phyloP scores from a whole-genome alignment of 108 stramenopile species.

The Skeletonema menzelii region DNA sequence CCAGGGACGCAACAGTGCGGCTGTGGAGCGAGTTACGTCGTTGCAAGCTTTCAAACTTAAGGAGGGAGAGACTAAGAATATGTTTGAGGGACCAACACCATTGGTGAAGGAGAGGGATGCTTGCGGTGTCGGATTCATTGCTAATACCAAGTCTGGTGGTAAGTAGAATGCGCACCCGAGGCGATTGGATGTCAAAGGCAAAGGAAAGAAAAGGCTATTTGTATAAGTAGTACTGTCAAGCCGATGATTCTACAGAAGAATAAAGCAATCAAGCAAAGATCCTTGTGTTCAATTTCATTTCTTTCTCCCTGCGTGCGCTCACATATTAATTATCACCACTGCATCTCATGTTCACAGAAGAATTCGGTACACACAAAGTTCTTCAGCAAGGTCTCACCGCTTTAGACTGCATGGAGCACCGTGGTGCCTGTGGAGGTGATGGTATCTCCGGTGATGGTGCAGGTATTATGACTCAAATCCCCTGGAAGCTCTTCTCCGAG shows the following conservation, averaged over 20 bases:
- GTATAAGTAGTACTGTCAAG: too few relatives aligned
- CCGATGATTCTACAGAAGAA: background rate
- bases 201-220: too few relatives aligned
- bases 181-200: background rate
- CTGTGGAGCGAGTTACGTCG: background rate
- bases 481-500: constrained; percentile 86
- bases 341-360: constrained; percentile 32
- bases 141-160: constrained; percentile 75
- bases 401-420: constrained; percentile 86
- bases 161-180: constrained; percentile 13
- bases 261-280: background rate
- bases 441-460: constrained; percentile 91
- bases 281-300: background rate
- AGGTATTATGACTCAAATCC: constrained; percentile 95
- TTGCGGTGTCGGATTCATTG: constrained; percentile 98
- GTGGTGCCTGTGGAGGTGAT: constrained; percentile 88
- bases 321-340: background rate
- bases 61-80: constrained; percentile 55
- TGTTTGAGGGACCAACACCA: constrained; percentile 82
- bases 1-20: background rate
- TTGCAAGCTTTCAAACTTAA: constrained; percentile 35
- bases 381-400: constrained; percentile 76
- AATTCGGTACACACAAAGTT: constrained; percentile 79
- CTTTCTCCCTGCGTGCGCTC: background rate
- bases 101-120: constrained; percentile 92